phyloP scores from a whole-genome alignment of 768 basidiomycete genomes.

The Tricholoma furcatifolium region DNA sequence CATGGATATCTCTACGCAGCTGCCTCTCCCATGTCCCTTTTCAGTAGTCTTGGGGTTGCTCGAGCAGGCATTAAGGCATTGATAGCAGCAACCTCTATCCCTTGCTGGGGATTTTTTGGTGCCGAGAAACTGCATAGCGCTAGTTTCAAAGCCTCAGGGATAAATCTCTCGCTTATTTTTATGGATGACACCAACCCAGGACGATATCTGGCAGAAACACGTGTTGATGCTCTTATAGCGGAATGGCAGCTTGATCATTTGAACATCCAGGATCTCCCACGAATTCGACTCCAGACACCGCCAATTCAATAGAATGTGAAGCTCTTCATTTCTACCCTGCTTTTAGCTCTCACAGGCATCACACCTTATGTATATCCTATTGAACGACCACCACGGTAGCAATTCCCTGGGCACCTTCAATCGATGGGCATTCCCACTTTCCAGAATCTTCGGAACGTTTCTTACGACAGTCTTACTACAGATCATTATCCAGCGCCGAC shows the following conservation, averaged over 20 bases:
- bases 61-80: constrained; percentile 17
- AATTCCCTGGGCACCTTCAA: neutral
- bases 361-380: constrained; percentile 10
- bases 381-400: neutral
- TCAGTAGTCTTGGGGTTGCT: constrained; percentile 21
- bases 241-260: constrained; percentile 6
- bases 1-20: constrained; percentile 22
- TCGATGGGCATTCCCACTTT: neutral
- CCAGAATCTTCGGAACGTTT: neutral
- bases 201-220: constrained; percentile 10
- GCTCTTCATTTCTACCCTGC: neutral
- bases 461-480: neutral
- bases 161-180: constrained; percentile 11
- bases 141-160: constrained; percentile 12
- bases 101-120: constrained; percentile 1
- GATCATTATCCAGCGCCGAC: neutral
- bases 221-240: constrained; percentile 7
- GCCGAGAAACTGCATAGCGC: constrained; percentile 8
- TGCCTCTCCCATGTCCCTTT: constrained; percentile 22
- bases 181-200: neutral
- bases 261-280: neutral
- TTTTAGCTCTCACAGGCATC: neutral
- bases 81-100: constrained; percentile 8
- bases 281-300: neutral
- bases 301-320: constrained; percentile 3